Percentiles rank a stretch among this genome's conserved stretches.
These are phyloP conservation scores for Penicillium janthinellum DNA, from an alignment of 2,329 filamentous ascomycete genomes.

Conservation along the genomic window DNA sequence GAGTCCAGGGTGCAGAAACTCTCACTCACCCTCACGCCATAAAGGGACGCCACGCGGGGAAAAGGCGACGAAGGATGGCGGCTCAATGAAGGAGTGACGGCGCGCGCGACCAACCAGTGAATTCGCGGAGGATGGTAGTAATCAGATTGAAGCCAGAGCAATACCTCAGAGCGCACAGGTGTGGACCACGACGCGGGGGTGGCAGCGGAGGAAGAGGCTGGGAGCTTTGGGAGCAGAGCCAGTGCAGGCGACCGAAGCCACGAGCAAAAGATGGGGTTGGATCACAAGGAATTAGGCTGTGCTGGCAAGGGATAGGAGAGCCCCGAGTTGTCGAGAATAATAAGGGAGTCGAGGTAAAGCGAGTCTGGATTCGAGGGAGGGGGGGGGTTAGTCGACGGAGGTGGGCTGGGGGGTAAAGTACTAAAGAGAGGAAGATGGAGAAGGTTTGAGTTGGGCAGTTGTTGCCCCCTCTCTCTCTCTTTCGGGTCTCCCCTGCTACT, in stretches of 20 bases:
- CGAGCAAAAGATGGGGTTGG: conserved; percentile 1
- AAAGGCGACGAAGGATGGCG: not conserved
- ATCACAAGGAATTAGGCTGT: not conserved
- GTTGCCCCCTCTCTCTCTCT: conserved; percentile 26
- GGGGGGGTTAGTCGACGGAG: conserved; percentile 18
- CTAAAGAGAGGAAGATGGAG: conserved; percentile 25
- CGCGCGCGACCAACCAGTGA: not conserved
- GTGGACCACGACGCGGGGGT: conserved; percentile 20
- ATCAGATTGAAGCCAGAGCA: conserved; percentile 1
- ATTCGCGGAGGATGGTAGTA: conserved; percentile 1
- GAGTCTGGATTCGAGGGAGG: not conserved
- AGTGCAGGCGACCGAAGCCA: conserved; percentile 8
- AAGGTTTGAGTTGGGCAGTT: conserved; percentile 31
- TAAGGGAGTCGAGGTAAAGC: not conserved
- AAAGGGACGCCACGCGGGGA: conserved; percentile 16
- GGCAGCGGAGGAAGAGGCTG: conserved; percentile 7
- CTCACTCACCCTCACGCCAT: conserved; percentile 28
- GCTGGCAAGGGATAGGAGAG: conserved; percentile 19
- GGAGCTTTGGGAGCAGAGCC: conserved; percentile 16
- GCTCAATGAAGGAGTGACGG: not conserved
- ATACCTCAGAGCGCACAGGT: conserved; percentile 14
- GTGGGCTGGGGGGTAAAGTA: conserved; percentile 21
- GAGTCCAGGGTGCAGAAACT: conserved; percentile 2
- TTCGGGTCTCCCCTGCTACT: not conserved
- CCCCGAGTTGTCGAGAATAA: conserved; percentile 33